Evolutionary conservation across 768 basidiomycete species (phyloP), one percentile per base, ranked within the genome.

Genomic region (Pluteus cervinus): DNA sequence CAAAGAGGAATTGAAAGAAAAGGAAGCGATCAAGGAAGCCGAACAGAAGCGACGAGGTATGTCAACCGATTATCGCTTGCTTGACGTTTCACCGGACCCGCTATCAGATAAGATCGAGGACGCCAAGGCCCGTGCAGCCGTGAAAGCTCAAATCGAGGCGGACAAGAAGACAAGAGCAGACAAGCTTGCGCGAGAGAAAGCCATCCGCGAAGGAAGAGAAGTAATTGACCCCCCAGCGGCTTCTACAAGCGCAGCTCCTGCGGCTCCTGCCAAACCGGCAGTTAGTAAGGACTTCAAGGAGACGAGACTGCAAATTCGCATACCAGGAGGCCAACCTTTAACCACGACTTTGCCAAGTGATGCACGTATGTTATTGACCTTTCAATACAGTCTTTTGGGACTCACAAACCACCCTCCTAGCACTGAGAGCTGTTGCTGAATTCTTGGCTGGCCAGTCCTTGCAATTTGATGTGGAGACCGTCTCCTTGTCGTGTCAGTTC

Each of bases 121-220:
- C 33, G 80, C 81, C 8, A 81, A 80, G 51, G 93, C 91, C 2
- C 79, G 68, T 45, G 88, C 87, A 3, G 86, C 86, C 1, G 69
- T 97, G 53, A 91, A 90, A 55, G 88, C 86, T 1, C 92, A 96
- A 57, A 96, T 97, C 47, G 92, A 93, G 59, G 87, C 82, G 0
- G 93, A 96, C 66, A 98, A 92, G 64, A 76, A 76, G 36, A 82
- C 77, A 7, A 79, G 94, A 14, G 89, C 89, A 0, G 91, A 86
- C 54, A 92, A 87, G 51, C 70, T 81, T 2, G 92, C 92, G 0
- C 68, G 81, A 32, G 94, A 97, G 61, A 97, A 97, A 56, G 93
- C 92, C 0, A 55, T 93, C 5, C 75, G 93, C 22, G 90, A 94
- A 24, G 93, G 93, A 1, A n/a, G n/a, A n/a, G n/a, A n/a, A n/a